A percentile compares a stretch with the other conserved stretches of the same genome.
Evolutionary conservation across 1,284 basidiomycete genomes (phyloP).

Genomic region (Sporisorium iseilematis-ciliati): DNA sequence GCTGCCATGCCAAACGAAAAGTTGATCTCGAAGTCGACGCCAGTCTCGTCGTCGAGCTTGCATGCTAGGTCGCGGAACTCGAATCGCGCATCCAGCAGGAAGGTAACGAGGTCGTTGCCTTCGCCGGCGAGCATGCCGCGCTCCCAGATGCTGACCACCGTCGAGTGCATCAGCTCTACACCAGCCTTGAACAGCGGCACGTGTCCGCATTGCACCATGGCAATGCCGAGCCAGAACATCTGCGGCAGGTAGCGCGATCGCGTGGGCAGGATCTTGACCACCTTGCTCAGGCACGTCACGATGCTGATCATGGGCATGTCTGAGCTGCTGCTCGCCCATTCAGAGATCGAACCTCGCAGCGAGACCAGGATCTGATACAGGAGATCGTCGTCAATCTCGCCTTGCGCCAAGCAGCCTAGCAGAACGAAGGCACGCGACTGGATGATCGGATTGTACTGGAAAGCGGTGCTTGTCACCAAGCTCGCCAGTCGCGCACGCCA

Average conservation of each 20-base stretch:
- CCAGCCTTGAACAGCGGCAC: slow-evolving; percentile 64
- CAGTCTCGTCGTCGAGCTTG: slow-evolving; percentile 63
- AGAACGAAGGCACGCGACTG: slow-evolving; percentile 90
- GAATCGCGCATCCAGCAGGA: slow-evolving; percentile 59
- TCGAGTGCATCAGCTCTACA: slow-evolving; percentile 58
- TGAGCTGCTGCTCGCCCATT: slow-evolving; percentile 61
- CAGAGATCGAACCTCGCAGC: slow-evolving; percentile 68
- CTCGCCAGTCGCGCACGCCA: slow-evolving; percentile 96
- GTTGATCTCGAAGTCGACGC: slow-evolving; percentile 67
- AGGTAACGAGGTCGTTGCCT: slow-evolving; percentile 51
- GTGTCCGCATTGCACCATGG: slow-evolving; percentile 63
- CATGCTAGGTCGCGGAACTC: slow-evolving; percentile 63
- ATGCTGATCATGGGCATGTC: slow-evolving; percentile 67
- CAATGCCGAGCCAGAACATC: slow-evolving; percentile 66
- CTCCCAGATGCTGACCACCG: slow-evolving; percentile 55
- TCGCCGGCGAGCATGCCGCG: slow-evolving; percentile 49
- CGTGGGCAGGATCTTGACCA: slow-evolving; percentile 62
- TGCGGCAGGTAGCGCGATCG: slow-evolving; percentile 63
- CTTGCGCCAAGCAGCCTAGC: slow-evolving; percentile 81
- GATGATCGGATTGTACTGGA: slow-evolving; percentile 89
- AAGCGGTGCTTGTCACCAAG: slow-evolving; percentile 88
- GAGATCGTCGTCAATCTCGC: slow-evolving; percentile 81
- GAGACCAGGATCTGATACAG: slow-evolving; percentile 89
- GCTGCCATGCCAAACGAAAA: slow-evolving; percentile 65
- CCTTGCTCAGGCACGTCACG: slow-evolving; percentile 64